Evolutionary conservation across 106 monocot species (phyloP).

Genomic region (Dendrobium nobile): DNA sequence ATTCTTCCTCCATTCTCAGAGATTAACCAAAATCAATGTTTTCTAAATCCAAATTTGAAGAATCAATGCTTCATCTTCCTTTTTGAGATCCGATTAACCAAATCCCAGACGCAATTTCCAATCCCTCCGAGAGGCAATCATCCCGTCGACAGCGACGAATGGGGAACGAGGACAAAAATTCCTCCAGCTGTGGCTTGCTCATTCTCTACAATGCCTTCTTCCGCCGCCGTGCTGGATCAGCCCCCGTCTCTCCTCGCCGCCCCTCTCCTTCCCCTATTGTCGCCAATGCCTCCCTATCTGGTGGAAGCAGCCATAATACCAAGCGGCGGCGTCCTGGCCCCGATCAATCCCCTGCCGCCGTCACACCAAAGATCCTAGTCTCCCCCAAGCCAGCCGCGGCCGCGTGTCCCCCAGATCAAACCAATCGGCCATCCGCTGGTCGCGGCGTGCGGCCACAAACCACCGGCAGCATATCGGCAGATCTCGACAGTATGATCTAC

Average conservation of each 20-base stretch:
- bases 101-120: not conserved
- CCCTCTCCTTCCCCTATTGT: not conserved
- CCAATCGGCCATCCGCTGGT: not conserved
- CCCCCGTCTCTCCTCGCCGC: not conserved
- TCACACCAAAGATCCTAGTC: not conserved
- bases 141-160: not conserved
- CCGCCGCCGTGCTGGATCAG: not conserved
- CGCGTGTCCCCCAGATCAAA: not conserved
- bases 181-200: not conserved
- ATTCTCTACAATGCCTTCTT: slow-evolving; percentile 7
- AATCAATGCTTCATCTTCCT: not conserved
- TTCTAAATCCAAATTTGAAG: not conserved
- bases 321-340: not conserved
- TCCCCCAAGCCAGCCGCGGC: not conserved
- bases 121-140: not conserved
- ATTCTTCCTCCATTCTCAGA: not conserved
- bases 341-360: not conserved
- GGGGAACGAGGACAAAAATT: not conserved
- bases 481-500: slow-evolving; percentile 48
- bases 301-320: not conserved
- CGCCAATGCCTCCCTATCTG: not conserved
- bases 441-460: not conserved
- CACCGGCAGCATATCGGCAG: slow-evolving; percentile 24
- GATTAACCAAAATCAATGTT: not conserved
- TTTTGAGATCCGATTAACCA: not conserved